Conservation (phyloP, 805 yeast species). For the Candida hungchunana region DNA sequence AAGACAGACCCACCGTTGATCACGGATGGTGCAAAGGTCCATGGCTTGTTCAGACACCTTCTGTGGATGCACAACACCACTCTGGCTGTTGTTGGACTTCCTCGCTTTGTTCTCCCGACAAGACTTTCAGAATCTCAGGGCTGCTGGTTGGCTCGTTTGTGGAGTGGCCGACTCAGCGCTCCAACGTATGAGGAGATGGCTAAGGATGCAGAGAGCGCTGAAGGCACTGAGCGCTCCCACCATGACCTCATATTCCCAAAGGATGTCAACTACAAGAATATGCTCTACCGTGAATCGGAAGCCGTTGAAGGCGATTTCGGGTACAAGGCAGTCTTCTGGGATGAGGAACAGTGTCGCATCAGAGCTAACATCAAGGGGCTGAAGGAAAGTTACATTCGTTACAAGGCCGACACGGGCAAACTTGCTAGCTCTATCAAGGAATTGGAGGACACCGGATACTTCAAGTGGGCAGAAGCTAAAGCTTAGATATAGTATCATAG, state of each 20-base stretch:
- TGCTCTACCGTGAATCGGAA: conserved; percentile 34
- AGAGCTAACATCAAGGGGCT: conserved; percentile 40
- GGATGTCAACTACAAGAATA: conserved; percentile 57
- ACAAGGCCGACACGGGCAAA: conserved; percentile 35
- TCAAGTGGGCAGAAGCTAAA: conserved; percentile 27
- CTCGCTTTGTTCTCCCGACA: conserved; percentile 59
- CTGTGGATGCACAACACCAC: conserved; percentile 58
- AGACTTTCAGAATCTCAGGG: conserved; percentile 63
- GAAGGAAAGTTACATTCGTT: conserved; percentile 42
- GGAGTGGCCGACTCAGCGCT: conserved; percentile 48
- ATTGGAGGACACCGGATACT: conserved; percentile 34
- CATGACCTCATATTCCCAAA: conserved; percentile 52
- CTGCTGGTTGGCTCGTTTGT: conserved; percentile 56
- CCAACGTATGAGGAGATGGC: conserved; percentile 48
- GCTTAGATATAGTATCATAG: background rate
- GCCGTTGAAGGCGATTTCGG: conserved; percentile 39
- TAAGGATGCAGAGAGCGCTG: conserved; percentile 36
- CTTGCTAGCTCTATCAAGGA: conserved; percentile 36
- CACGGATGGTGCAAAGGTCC: conserved; percentile 44
- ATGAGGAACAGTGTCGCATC: conserved; percentile 37
- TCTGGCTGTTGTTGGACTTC: conserved; percentile 57
- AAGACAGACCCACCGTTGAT: conserved; percentile 31
- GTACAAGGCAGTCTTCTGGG: conserved; percentile 51
- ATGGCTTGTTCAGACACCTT: conserved; percentile 56
- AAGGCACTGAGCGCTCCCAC: conserved; percentile 45